These are phyloP conservation scores for Saitozyma sp. DNA, from an alignment of 768 basidiomycete genomes.

Conservation along the genomic window DNA sequence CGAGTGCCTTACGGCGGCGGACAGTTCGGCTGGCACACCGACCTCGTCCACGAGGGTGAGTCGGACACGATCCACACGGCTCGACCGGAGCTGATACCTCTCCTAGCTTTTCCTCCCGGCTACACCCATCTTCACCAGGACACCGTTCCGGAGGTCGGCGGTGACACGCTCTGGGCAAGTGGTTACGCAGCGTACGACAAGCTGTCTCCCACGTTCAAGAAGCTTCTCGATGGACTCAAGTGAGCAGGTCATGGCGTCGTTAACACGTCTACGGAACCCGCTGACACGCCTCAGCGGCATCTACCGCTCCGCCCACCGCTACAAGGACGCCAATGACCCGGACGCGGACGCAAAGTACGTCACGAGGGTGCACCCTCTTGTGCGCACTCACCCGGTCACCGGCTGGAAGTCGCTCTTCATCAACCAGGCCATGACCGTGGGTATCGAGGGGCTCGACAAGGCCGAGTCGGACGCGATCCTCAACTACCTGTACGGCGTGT, in stretches of 20 bases:
- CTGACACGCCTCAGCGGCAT: conserved; percentile 17
- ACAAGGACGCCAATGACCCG: conserved; percentile 40
- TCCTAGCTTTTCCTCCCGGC: too few species aligned
- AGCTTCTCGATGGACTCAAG: conserved; percentile 41
- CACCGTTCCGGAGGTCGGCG: too few species aligned
- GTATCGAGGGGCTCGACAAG: conserved; percentile 52
- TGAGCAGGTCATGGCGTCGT: conserved; percentile 6
- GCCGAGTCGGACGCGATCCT: conserved; percentile 51
- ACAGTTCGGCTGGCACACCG: too few species aligned
- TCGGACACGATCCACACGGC: too few species aligned
- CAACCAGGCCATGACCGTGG: conserved; percentile 51
- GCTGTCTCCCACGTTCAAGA: conserved; percentile 40
- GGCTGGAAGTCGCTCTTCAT: conserved; percentile 52
- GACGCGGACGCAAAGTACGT: conserved; percentile 28
- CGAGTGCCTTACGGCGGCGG: conserved; percentile 12
- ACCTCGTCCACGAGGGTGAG: too few species aligned
- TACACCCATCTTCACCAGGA: too few species aligned
- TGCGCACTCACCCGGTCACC: conserved; percentile 38
- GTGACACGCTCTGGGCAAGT: too few species aligned
- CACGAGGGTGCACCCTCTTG: conserved; percentile 25
- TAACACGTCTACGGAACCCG: not conserved
- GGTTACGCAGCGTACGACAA: not conserved
- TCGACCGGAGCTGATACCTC: too few species aligned
- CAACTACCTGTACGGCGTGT: conserved; percentile 48
- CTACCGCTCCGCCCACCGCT: conserved; percentile 46